Evolutionary conservation across 139 green algal genomes (phyloP), one percentile per base, ranked within the genome.

Genomic region (Marvania coccoides): DNA sequence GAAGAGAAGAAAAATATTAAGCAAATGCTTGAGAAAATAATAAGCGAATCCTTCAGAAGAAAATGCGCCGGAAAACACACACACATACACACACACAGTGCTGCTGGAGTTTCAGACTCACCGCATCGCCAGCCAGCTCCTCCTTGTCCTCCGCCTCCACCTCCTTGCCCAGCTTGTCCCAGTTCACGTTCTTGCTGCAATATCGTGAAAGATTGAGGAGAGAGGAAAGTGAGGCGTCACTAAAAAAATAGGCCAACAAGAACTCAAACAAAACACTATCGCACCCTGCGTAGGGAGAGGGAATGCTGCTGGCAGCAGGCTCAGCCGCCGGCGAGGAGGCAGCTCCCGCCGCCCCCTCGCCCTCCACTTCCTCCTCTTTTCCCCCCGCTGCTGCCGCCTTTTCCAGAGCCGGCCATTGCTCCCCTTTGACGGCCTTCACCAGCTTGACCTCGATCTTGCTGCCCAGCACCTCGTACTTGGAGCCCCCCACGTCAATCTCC

Each of bases 391-490:
- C 46, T 23, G 28, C 38, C 4, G 5, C 24, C 33, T 37, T 42
- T 54, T 93, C 84, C 40, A 95, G 73, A 0, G 55, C 72, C 0
- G 63, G 54, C 89, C 89, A 96, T 15, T 80, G 61, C 36, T 73
- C 12, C 12, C 46, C 28, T 2, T 19, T 38, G 28, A 83, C 61
- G 13, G 72, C 81, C 76, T 96, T 96, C 24, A 54, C 47, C 76
- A 96, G 63, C 10, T 53, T 76, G 58, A 96, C 73, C 65, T 93
- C 89, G 9, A 94, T 40, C 80, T 94, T 94, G 54, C 77, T 88
- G 29, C 68, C 67, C 48, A 93, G 74, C 64, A 92, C 64, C 54
- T 88, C 78, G 31, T 72, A 81, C 12, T 64, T 71, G 63, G 60
- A 84, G 36, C 66, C 42, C 4, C 34, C 55, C 0, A 78, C 63